Evolutionary conservation across 1,139 yeast species (phyloP), one percentile per base, ranked within the genome.

Genomic region (Yamadazyma spencermartinsiae): DNA sequence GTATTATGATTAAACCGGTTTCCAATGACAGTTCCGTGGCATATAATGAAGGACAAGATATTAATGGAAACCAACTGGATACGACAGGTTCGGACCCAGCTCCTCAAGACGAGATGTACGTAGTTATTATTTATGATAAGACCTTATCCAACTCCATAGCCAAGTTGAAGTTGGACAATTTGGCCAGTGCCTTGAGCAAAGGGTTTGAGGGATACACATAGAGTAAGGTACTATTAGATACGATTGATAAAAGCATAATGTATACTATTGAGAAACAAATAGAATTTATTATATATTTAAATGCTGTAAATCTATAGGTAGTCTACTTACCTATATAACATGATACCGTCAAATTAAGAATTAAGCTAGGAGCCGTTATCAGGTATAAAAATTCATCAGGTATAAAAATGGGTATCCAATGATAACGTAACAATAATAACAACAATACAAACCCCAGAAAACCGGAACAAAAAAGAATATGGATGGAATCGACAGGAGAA

Each of bases 121-220:
- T 45, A 20, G 48, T 45, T 14, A 35, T 48, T n/a, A 35, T 49
- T 23, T 49, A 49, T 31, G 42, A 35, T 18, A 35, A 31, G 13
- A 17, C 16, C 5, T 19, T 49, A 23, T 68, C 72, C 2, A 65
- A 71, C 46, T 63, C 68, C 2, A 48, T 72, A 16, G 80, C 79
- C 18, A 65, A 75, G 41, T 58, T 65, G 42, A 70, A 68, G 46
- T 44, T 73, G 32, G 75, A 72, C 35, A 64, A 60, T 39, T 52
- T 74, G 30, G 52, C 52, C 4, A 42, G 43, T 23, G 68, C 58
- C 8, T 54, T 72, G 40, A 47, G 49, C 12, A 46, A 53, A 27
- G 76, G 75, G 3, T 58, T 72, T 36, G 45, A 55, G 38, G 76
- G 74, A 19, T 54, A 47, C 10, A n/a, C n/a, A n/a, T n/a, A n/a